Conservation (phyloP, 2,329 filamentous ascomycete genomes). For the Ophiostoma piceae region DNA sequence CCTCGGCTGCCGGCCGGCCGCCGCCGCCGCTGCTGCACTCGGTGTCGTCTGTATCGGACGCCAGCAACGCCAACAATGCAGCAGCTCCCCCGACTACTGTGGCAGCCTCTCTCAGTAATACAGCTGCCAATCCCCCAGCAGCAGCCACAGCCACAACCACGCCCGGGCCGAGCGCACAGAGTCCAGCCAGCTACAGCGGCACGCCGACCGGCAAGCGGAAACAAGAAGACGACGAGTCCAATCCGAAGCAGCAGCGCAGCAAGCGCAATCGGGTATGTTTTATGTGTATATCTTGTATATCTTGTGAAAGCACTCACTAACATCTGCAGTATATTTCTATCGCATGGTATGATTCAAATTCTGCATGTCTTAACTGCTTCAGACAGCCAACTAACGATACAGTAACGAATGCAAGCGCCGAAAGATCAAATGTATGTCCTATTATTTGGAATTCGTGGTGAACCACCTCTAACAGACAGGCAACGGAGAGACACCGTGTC, state of each 20-base stretch:
- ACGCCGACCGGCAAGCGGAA: constrained; percentile 32
- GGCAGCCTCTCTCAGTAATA: background rate
- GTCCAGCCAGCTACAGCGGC: constrained; percentile 11
- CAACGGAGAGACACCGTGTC: constrained; percentile 63
- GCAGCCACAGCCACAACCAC: background rate
- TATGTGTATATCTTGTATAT: too few species aligned
- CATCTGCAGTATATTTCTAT: constrained; percentile 52
- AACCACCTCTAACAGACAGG: constrained; percentile 16
- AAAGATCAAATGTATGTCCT: constrained; percentile 38
- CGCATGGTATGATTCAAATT: constrained; percentile 45
- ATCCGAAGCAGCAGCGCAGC: constrained; percentile 50
- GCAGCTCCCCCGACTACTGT: background rate
- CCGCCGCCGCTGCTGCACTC: background rate
- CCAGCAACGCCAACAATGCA: background rate
- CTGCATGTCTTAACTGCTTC: background rate
- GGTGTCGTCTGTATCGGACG: background rate
- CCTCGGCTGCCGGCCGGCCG: background rate
- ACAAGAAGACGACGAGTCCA: constrained; percentile 40
- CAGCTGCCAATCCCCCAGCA: background rate
- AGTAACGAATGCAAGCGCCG: constrained; percentile 49
- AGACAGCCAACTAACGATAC: constrained; percentile 18
- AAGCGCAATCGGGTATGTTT: constrained; percentile 54
- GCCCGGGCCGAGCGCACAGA: background rate
- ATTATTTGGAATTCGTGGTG: background rate
- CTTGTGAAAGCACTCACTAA: background rate